Conservation (phyloP, 2,329 filamentous ascomycete genomes). For the Neocucurbitaria cava region DNA sequence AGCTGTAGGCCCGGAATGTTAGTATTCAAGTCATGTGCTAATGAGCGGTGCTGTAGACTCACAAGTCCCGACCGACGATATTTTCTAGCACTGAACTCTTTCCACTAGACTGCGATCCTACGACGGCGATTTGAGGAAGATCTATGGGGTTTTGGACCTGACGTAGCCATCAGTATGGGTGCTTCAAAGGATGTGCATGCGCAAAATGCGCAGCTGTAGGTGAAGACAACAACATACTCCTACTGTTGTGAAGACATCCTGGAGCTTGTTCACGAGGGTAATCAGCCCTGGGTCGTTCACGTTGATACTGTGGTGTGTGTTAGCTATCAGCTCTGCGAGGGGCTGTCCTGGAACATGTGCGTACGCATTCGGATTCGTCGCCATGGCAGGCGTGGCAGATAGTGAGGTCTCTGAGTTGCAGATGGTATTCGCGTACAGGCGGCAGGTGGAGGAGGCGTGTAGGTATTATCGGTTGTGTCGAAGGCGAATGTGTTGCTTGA, state of each 20-base stretch:
- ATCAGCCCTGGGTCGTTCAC: constrained; percentile 75
- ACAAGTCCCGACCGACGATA: constrained; percentile 99
- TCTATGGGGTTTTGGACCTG: constrained; percentile 99
- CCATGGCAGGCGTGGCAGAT: constrained; percentile 43
- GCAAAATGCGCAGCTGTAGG: constrained; percentile 1
- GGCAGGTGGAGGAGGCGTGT: background rate
- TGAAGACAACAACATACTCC: constrained; percentile 64
- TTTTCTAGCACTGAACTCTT: constrained; percentile 99
- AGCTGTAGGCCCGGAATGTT: constrained; percentile 59
- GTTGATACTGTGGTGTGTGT: constrained; percentile 64
- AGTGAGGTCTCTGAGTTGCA: constrained; percentile 7
- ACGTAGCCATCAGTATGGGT: constrained; percentile 39
- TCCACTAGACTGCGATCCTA: constrained; percentile 97
- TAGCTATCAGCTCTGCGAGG: constrained; percentile 32
- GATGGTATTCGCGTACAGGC: constrained; percentile 6
- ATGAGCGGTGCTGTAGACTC: constrained; percentile 50
- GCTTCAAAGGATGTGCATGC: constrained; percentile 11
- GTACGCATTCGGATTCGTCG: constrained; percentile 52
- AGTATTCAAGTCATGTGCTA: constrained; percentile 29
- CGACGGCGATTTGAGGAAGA: constrained; percentile 95
- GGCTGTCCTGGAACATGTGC: constrained; percentile 27
- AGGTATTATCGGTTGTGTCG: constrained; percentile 19
- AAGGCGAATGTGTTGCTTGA: constrained; percentile 27
- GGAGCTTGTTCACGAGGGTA: constrained; percentile 95
- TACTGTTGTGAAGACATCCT: constrained; percentile 98